Evolutionary conservation across 2,329 filamentous ascomycete species (phyloP).

Genomic region (Pseudocercospora fijiensis): DNA sequence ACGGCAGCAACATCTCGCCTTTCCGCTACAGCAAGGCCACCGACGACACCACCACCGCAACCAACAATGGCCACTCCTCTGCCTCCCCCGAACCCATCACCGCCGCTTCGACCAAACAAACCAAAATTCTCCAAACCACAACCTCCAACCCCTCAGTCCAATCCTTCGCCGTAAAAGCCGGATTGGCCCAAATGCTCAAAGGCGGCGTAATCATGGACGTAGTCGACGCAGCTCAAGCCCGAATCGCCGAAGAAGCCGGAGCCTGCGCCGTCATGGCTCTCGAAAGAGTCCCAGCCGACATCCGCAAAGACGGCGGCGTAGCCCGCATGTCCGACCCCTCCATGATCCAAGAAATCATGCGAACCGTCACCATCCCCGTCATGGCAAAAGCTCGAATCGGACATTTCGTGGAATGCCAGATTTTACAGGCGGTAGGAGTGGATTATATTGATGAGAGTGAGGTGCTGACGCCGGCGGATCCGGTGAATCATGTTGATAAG

Average conservation of each 20-base stretch:
- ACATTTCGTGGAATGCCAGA: slow-evolving; percentile 96
- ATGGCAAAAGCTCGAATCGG: slow-evolving; percentile 99
- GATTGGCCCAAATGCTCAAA: slow-evolving; percentile 96
- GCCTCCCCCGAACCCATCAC: slow-evolving; percentile 19
- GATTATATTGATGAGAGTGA: slow-evolving; percentile 99
- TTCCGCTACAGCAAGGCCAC: slow-evolving; percentile 23
- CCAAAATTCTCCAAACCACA: slow-evolving; percentile 23
- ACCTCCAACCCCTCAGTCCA: slow-evolving; percentile 34
- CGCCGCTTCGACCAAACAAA: slow-evolving; percentile 24
- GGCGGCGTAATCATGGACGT: slow-evolving; percentile 99
- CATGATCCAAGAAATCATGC: slow-evolving; percentile 95
- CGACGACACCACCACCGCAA: slow-evolving; percentile 9
- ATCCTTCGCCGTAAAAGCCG: slow-evolving; percentile 87
- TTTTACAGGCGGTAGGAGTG: slow-evolving; percentile 89
- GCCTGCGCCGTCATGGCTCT: slow-evolving; percentile 97
- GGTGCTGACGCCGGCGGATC: slow-evolving; percentile 92
- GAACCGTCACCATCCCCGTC: slow-evolving; percentile 91
- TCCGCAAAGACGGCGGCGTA: slow-evolving; percentile 86
- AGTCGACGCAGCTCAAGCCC: slow-evolving; percentile 83
- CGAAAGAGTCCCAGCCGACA: slow-evolving; percentile 95
- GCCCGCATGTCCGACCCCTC: slow-evolving; percentile 93
- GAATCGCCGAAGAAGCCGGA: slow-evolving; percentile 95
- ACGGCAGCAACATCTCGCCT: slow-evolving; percentile 19
- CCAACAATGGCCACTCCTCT: slow-evolving; percentile 26
- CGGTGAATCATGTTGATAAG: slow-evolving; percentile 90